Percentiles rank a stretch among this genome's conserved stretches.
phyloP scores from a whole-genome alignment of 164 flowering plant genomes.

The Tinospora cordifolia region DNA sequence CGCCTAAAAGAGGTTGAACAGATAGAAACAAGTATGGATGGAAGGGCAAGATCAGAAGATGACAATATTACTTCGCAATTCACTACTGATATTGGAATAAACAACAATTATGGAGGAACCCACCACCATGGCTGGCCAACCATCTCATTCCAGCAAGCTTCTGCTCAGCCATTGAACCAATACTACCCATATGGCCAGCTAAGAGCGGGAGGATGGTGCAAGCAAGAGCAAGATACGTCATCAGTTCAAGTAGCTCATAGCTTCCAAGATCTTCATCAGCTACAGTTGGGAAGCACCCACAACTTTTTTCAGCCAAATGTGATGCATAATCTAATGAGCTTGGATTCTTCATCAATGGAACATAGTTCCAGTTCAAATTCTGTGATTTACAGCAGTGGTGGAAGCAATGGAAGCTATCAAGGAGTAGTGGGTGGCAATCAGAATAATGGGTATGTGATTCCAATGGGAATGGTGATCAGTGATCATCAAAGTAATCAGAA shows the following conservation, averaged over 20 bases:
- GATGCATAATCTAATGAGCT: slow-evolving; percentile 48
- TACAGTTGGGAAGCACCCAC: slow-evolving; percentile 51
- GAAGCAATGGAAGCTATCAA: slow-evolving; percentile 15
- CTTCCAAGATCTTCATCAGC: slow-evolving; percentile 20
- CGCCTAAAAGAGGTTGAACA: slow-evolving; percentile 62
- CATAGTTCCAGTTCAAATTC: slow-evolving; percentile 49
- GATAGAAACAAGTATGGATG: slow-evolving; percentile 27
- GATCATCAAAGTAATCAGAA: slow-evolving; percentile 21
- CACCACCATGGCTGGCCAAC: slow-evolving; percentile 44
- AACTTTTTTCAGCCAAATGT: slow-evolving; percentile 58
- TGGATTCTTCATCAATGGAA: slow-evolving; percentile 54
- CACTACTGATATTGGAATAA: slow-evolving; percentile 23
- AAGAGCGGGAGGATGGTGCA: slow-evolving; percentile 61
- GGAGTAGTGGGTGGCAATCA: slow-evolving; percentile 11
- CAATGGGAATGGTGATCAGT: slow-evolving; percentile 26
- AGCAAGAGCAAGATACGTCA: slow-evolving; percentile 47
- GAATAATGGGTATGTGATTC: slow-evolving; percentile 24
- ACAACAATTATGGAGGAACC: slow-evolving; percentile 21
- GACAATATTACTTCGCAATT: slow-evolving; percentile 29
- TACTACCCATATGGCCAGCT: slow-evolving; percentile 42
- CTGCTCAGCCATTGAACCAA: slow-evolving; percentile 30
- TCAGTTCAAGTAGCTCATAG: neutral
- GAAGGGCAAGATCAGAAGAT: slow-evolving; percentile 21
- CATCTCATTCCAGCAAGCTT: slow-evolving; percentile 47
- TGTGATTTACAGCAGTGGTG: slow-evolving; percentile 28